Percentiles rank a stretch among this genome's conserved stretches.
Conservation (phyloP, 306 rosid species). For the Crotalaria pallida region DNA sequence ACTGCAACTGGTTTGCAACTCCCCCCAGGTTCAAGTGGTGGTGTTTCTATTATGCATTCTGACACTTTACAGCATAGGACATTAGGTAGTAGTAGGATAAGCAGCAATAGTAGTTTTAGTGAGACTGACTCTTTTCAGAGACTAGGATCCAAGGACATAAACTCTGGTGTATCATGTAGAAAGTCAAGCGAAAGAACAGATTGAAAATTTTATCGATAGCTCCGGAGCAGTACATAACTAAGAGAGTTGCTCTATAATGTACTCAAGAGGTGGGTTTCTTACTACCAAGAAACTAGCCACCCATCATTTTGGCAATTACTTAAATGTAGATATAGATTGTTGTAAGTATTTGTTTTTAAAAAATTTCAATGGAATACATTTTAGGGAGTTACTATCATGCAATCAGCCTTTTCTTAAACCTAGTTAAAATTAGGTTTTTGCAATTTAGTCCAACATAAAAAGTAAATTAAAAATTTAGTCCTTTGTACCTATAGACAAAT, state of each 20-base stretch:
- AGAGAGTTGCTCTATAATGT: slow-evolving; percentile 24
- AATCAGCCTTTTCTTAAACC: too few species aligned
- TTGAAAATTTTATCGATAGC: slow-evolving; percentile 30
- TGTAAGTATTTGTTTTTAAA: not conserved
- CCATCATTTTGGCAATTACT: slow-evolving; percentile 24
- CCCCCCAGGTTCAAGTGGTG: slow-evolving; percentile 10
- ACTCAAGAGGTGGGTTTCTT: slow-evolving; percentile 14
- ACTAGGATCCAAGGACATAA: slow-evolving; percentile 48
- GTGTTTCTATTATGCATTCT: slow-evolving; percentile 44
- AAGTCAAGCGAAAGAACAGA: slow-evolving; percentile 44
- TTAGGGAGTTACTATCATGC: too few species aligned
- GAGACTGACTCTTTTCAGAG: slow-evolving; percentile 46
- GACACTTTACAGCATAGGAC: slow-evolving; percentile 48
- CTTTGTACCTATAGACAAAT: too few species aligned
- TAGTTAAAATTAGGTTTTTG: not conserved
- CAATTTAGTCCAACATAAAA: too few species aligned
- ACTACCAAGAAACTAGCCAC: not conserved
- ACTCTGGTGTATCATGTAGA: slow-evolving; percentile 40
- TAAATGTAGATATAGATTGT: not conserved
- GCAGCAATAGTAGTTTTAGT: slow-evolving; percentile 27
- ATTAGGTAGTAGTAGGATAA: slow-evolving; percentile 45
- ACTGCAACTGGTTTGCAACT: slow-evolving; percentile 20
- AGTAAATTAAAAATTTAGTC: too few species aligned
- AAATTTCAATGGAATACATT: not conserved
- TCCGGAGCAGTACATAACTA: slow-evolving; percentile 47